phyloP scores from a whole-genome alignment of 2,329 filamentous ascomycete genomes.

The Nemania bipapillata region DNA sequence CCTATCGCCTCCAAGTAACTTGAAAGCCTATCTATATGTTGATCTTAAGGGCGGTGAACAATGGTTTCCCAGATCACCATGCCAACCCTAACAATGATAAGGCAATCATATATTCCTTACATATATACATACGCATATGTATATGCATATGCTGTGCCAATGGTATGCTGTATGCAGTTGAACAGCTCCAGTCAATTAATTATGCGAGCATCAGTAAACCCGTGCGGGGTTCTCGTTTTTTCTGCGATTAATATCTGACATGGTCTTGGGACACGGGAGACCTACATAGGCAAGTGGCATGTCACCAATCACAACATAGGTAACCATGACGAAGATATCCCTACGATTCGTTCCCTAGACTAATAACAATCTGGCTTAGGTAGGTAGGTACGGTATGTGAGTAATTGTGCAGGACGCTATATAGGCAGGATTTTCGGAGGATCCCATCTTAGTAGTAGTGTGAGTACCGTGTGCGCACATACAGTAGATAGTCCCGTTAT shows the following conservation, averaged over 20 bases:
- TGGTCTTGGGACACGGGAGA: constrained; percentile 4
- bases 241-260: constrained; percentile 3
- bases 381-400: constrained; percentile 27
- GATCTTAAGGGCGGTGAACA: background rate
- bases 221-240: constrained; percentile 8
- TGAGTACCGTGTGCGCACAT: background rate
- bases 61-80: background rate
- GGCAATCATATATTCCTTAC: background rate
- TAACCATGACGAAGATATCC: background rate
- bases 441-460: background rate
- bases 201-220: background rate
- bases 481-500: background rate
- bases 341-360: background rate
- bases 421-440: constrained; percentile 25
- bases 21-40: background rate
- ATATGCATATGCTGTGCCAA: background rate
- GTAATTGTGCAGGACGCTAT: constrained; percentile 18
- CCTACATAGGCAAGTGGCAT: constrained; percentile 10
- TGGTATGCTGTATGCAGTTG: background rate
- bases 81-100: background rate
- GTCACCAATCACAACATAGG: background rate
- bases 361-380: constrained; percentile 16
- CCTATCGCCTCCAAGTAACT: no score
- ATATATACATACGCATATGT: no score
- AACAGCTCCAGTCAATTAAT: background rate